A percentile compares a stretch with the other conserved stretches of the same genome.
Evolutionary conservation across 192 early-diverging fungal species (phyloP).

Genomic region (Thamnidium elegans): DNA sequence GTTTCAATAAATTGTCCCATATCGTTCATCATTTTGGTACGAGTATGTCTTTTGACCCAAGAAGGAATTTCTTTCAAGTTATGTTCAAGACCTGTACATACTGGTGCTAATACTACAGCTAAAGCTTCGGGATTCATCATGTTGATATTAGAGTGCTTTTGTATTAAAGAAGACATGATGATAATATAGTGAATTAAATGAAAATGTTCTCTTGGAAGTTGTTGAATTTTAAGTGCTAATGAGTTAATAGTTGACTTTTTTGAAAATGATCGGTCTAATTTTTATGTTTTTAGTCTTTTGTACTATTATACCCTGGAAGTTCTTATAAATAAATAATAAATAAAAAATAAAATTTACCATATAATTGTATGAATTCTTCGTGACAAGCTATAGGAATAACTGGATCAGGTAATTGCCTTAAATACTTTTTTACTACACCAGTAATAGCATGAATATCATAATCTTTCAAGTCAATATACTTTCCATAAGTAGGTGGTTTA

Average conservation of each 20-base stretch:
- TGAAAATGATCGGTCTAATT: background rate
- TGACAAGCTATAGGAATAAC: slow-evolving; percentile 29
- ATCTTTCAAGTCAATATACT: slow-evolving; percentile 21
- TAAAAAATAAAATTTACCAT: background rate
- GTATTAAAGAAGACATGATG: slow-evolving; percentile 14
- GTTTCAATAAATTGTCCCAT: slow-evolving; percentile 21
- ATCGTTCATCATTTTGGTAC: slow-evolving; percentile 15
- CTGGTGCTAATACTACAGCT: slow-evolving; percentile 33
- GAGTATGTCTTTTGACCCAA: slow-evolving; percentile 14
- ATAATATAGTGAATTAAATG: slow-evolving; percentile 27
- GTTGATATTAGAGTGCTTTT: slow-evolving; percentile 27
- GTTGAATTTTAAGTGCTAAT: background rate
- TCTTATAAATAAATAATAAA: background rate
- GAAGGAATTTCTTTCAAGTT: slow-evolving; percentile 20
- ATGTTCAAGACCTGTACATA: slow-evolving; percentile 32
- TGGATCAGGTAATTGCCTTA: slow-evolving; percentile 28
- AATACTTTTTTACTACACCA: slow-evolving; percentile 30
- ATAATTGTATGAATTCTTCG: slow-evolving; percentile 14
- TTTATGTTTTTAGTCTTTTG: background rate
- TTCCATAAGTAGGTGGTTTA: slow-evolving; percentile 25
- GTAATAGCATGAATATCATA: slow-evolving; percentile 37
- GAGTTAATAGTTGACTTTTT: background rate
- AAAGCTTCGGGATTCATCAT: slow-evolving; percentile 36
- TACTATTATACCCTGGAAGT: background rate
- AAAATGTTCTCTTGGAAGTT: slow-evolving; percentile 21